Conservation (phyloP, 2,329 filamentous ascomycete genomes). For the Diplodia scrobiculata region DNA sequence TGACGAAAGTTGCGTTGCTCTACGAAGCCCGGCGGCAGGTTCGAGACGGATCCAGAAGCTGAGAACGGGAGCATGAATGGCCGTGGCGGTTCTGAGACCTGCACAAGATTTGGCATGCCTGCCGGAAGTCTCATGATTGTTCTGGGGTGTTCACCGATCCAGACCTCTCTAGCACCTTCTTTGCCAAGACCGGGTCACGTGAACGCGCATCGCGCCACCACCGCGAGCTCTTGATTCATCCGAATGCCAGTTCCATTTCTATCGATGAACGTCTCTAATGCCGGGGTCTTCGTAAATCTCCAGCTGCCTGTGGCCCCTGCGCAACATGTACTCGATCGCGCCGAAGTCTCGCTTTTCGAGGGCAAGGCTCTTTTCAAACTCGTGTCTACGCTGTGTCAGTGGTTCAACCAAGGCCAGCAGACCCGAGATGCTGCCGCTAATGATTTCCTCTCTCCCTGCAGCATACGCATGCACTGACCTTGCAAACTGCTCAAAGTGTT, state of each 20-base stretch:
- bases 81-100: constrained; percentile 3
- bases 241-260: constrained; percentile 1
- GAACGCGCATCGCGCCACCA: neutral
- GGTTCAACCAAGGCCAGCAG: too few relatives aligned
- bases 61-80: constrained; percentile 2
- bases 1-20: constrained; percentile 9
- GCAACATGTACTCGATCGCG: constrained; percentile 80
- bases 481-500: constrained; percentile 65
- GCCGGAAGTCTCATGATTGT: constrained; percentile 18
- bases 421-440: too few relatives aligned
- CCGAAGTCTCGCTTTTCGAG: constrained; percentile 83
- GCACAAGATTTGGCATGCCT: neutral
- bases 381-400: constrained; percentile 54
- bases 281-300: constrained; percentile 78
- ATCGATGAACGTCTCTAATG: constrained; percentile 68
- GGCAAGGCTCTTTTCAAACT: constrained; percentile 71
- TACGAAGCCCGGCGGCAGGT: neutral
- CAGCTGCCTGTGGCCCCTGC: constrained; percentile 78
- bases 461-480: constrained; percentile 50
- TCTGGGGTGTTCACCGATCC: constrained; percentile 20
- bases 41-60: constrained; percentile 20
- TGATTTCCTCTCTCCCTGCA: too few relatives aligned
- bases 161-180: constrained; percentile 20
- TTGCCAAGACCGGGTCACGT: constrained; percentile 21
- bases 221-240: neutral